Base-by-base conservation (phyloP, 257 asterid species). In the Penstemon eatonii region DNA sequence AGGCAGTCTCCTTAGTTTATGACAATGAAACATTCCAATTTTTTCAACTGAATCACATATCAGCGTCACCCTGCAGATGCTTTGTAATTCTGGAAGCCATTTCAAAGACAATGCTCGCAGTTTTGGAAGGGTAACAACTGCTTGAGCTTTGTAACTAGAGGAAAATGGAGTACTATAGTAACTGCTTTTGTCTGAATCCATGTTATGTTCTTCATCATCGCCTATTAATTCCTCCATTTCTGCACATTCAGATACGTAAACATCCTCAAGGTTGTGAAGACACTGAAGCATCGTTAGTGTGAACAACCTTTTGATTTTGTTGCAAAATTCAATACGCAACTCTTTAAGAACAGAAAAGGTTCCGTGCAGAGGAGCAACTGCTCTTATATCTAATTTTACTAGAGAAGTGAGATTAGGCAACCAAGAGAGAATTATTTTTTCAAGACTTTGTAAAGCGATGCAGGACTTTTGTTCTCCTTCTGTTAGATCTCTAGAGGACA, bases 211-310 rank as follows among this genome's bases (percentile, higher is more conserved):
- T 4, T 63, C 65, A 3, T 72, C 78, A 18, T 50, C 70, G 11
- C 64, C 38, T 50, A 72, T 67, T 62, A 72, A 62, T 58, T 77
- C 78, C 70, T 62, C 75, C 64, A 77, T 36, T 63, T 41, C 59
- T 2, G 25, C 65, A 33, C 80, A 71, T 5, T 39, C 55, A 3
- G 54, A 15, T 8, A 72, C 60, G 8, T 19, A 5, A 25, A 76
- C 40, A 15, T 46, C 65, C 43, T 63, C 63, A 46, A 76, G 70
- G 56, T 66, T 71, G 67, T 7, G 44, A 54, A 66, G 65, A 60
- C 56, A 58, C 39, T 39, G 70, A 12, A 54, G 38, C 70, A 70
- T 5, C 45, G 60, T 60, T 43, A 9, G 9, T 0, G 63, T 70
- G 67, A 71, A 63, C 18, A 71, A 40, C 71, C 50, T 55, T 69